phyloP scores from a whole-genome alignment of 495 filamentous ascomycete genomes.

The Pseudotulostoma volvatum region DNA sequence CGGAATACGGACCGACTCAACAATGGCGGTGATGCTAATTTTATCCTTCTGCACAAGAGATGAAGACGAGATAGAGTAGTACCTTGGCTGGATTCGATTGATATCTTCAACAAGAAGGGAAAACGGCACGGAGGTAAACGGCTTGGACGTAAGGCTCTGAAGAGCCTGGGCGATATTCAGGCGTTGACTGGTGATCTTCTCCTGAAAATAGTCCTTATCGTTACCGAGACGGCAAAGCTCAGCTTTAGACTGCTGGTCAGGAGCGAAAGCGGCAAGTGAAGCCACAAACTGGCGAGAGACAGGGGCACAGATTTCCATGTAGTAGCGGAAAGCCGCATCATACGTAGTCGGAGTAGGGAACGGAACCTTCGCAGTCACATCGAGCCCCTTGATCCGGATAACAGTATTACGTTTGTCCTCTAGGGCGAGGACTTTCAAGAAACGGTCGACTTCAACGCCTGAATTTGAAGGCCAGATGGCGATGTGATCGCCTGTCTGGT shows the following conservation, averaged over 20 bases:
- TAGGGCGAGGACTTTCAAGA: slow-evolving; percentile 66
- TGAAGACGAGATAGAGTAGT: slow-evolving; percentile 98
- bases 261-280: slow-evolving; percentile 75
- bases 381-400: slow-evolving; percentile 78
- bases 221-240: slow-evolving; percentile 77
- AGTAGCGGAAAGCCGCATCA: slow-evolving; percentile 85
- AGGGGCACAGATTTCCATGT: slow-evolving; percentile 90
- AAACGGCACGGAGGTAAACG: slow-evolving; percentile 77
- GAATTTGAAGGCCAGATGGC: slow-evolving; percentile 96
- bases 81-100: slow-evolving; percentile 88
- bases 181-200: slow-evolving; percentile 64
- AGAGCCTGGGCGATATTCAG: slow-evolving; percentile 85
- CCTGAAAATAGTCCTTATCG: slow-evolving; percentile 93
- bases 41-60: slow-evolving; percentile 85
- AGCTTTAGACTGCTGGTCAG: slow-evolving; percentile 63
- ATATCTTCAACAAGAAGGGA: slow-evolving; percentile 88
- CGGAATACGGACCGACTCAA: slow-evolving; percentile 65
- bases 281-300: slow-evolving; percentile 93
- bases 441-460: slow-evolving; percentile 80
- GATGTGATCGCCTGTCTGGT: slow-evolving; percentile 95
- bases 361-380: slow-evolving; percentile 91
- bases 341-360: slow-evolving; percentile 96
- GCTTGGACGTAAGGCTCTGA: slow-evolving; percentile 52
- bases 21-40: slow-evolving; percentile 88
- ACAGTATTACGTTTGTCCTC: slow-evolving; percentile 63